Evolutionary conservation across 257 asterid genomes (phyloP).

Genomic region (Jacaranda mimosifolia): DNA sequence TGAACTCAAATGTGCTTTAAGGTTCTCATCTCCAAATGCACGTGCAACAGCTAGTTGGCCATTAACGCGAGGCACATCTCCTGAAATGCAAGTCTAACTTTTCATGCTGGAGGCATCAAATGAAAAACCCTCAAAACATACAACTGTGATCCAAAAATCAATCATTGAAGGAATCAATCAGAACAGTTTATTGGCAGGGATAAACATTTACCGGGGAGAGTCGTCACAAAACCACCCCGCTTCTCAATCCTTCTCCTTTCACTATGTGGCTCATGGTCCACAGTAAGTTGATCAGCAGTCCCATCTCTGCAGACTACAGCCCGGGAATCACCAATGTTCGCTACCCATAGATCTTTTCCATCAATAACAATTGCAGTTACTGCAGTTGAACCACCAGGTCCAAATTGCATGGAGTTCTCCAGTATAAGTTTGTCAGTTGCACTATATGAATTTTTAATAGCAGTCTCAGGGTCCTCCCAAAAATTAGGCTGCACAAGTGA

Average conservation of each 20-base stretch:
- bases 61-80: slow-evolving; percentile 88
- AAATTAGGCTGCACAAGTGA: slow-evolving; percentile 62
- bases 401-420: slow-evolving; percentile 71
- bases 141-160: background rate
- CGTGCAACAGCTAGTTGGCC: slow-evolving; percentile 92
- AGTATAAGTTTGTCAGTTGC: slow-evolving; percentile 67
- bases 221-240: slow-evolving; percentile 80
- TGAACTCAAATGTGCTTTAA: slow-evolving; percentile 80
- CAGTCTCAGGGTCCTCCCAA: slow-evolving; percentile 71
- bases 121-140: slow-evolving; percentile 19
- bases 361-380: slow-evolving; percentile 82
- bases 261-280: slow-evolving; percentile 77
- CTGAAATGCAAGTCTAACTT: slow-evolving; percentile 50
- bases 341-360: slow-evolving; percentile 84
- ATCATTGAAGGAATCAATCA: slow-evolving; percentile 9
- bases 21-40: slow-evolving; percentile 85
- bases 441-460: slow-evolving; percentile 67
- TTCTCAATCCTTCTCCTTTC: slow-evolving; percentile 74
- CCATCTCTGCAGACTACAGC: slow-evolving; percentile 73
- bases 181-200: background rate
- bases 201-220: slow-evolving; percentile 64
- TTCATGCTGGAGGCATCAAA: slow-evolving; percentile 35
- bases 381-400: slow-evolving; percentile 92
- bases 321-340: slow-evolving; percentile 80
- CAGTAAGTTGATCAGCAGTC: slow-evolving; percentile 69